Percentiles rank a stretch among this genome's conserved stretches.
These are phyloP conservation scores for Mucor racemosus DNA, from an alignment of 371 early-diverging fungal genomes.

Conservation along the genomic window DNA sequence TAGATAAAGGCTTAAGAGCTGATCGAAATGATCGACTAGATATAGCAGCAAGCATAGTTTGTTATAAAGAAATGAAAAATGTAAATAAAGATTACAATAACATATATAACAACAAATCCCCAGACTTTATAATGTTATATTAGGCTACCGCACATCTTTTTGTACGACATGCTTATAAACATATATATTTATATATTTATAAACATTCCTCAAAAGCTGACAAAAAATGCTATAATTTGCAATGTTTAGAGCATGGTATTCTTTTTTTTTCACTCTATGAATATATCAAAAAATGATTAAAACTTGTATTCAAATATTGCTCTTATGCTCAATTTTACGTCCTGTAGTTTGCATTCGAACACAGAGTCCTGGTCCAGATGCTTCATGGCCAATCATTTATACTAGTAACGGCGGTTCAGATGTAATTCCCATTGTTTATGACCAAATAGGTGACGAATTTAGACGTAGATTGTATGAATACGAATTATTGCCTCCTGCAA, in stretches of 20 bases:
- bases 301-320: background rate
- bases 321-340: background rate
- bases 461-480: background rate
- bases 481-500: background rate
- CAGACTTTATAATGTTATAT: background rate
- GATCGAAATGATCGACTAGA: background rate
- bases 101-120: background rate
- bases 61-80: background rate
- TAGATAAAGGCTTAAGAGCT: background rate
- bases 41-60: background rate
- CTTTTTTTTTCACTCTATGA: background rate
- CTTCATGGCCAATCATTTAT: constrained; percentile 5
- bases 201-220: background rate
- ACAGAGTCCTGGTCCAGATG: background rate
- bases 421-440: background rate
- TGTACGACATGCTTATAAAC: too few relatives aligned
- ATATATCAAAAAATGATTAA: background rate
- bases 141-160: background rate
- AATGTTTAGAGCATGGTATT: background rate
- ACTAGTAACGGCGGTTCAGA: background rate
- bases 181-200: too few relatives aligned
- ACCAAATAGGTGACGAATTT: background rate
- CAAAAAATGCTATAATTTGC: background rate
- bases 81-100: background rate
- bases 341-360: background rate